Percentiles rank a stretch among this genome's conserved stretches.
These are phyloP conservation scores for Lineolata rhizophorae DNA, from an alignment of 495 filamentous ascomycete species.

Conservation along the genomic window DNA sequence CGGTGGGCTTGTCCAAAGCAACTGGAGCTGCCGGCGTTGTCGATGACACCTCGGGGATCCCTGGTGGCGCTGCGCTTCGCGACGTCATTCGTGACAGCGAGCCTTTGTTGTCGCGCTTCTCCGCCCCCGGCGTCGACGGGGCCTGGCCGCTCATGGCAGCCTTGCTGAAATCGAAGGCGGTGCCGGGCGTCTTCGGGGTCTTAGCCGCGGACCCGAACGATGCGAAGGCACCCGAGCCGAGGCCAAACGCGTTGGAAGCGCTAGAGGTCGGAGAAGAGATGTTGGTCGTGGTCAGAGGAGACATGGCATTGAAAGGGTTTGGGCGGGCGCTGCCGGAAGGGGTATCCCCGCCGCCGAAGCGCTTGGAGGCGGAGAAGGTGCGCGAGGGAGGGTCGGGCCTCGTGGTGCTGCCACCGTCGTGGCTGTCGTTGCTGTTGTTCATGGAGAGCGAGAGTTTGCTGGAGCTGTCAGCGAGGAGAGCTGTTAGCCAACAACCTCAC, in stretches of 20 bases:
- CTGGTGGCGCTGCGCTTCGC: neutral
- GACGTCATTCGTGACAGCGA: no score
- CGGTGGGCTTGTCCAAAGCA: conserved; percentile 9
- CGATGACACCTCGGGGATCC: neutral
- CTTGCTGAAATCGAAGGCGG: conserved; percentile 47
- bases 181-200: conserved; percentile 72
- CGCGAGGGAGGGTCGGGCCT: conserved; percentile 38
- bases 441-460: conserved; percentile 84
- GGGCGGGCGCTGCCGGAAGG: conserved; percentile 50
- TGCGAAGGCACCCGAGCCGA: conserved; percentile 89
- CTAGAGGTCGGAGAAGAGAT: conserved; percentile 72
- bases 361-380: conserved; percentile 38
- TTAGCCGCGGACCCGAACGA: conserved; percentile 72
- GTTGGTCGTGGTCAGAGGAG: conserved; percentile 40
- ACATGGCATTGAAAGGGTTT: conserved; percentile 70
- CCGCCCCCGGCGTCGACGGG: conserved; percentile 29
- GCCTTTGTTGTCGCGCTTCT: conserved; percentile 43
- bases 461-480: conserved; percentile 26
- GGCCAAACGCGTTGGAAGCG: conserved; percentile 79
- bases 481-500: no score
- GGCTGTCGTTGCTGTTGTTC: conserved; percentile 32
- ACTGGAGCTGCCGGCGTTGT: neutral
- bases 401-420: no score
- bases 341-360: conserved; percentile 47
- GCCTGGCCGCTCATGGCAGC: conserved; percentile 12